Evolutionary conservation across 176 grass and related monocot species (phyloP).

Genomic region (Cenchrus purpureus): DNA sequence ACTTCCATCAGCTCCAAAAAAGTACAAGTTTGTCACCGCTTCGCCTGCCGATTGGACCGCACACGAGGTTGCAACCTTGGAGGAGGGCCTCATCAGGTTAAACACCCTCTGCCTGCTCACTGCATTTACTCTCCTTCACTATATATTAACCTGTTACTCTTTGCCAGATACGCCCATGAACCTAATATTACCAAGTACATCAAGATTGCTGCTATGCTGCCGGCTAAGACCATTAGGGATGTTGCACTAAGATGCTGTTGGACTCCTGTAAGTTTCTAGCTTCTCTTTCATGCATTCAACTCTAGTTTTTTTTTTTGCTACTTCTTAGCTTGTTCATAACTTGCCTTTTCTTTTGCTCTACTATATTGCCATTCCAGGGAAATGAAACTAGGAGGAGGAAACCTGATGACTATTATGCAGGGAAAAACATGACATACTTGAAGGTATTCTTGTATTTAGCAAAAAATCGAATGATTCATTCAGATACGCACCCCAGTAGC

Average conservation of each 20-base stretch:
- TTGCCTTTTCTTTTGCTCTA: slow-evolving; percentile 19
- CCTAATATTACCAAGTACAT: slow-evolving; percentile 84
- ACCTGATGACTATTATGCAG: slow-evolving; percentile 55
- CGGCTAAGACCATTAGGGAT: slow-evolving; percentile 77
- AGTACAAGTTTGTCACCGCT: slow-evolving; percentile 62
- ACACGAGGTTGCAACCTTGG: slow-evolving; percentile 57
- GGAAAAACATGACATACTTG: slow-evolving; percentile 60
- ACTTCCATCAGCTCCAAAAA: slow-evolving; percentile 10
- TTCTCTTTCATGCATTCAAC: background rate
- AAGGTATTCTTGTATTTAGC: slow-evolving; percentile 56
- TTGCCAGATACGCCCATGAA: slow-evolving; percentile 65
- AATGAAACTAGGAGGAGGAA: slow-evolving; percentile 58
- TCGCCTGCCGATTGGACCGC: slow-evolving; percentile 59
- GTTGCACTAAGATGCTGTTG: slow-evolving; percentile 80
- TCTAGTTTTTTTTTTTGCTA: background rate
- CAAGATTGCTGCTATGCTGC: slow-evolving; percentile 87
- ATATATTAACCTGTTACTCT: background rate
- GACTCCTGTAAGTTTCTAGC: slow-evolving; percentile 29
- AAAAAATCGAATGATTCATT: background rate
- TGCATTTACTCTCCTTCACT: background rate
- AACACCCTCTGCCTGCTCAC: background rate
- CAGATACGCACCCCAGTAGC: background rate
- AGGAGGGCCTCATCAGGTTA: slow-evolving; percentile 51
- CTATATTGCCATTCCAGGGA: slow-evolving; percentile 46
- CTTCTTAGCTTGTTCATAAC: background rate